A percentile compares a stretch with the other conserved stretches of the same genome.
phyloP scores from a whole-genome alignment of 148 eudicot species.

The Spergularia marina region DNA sequence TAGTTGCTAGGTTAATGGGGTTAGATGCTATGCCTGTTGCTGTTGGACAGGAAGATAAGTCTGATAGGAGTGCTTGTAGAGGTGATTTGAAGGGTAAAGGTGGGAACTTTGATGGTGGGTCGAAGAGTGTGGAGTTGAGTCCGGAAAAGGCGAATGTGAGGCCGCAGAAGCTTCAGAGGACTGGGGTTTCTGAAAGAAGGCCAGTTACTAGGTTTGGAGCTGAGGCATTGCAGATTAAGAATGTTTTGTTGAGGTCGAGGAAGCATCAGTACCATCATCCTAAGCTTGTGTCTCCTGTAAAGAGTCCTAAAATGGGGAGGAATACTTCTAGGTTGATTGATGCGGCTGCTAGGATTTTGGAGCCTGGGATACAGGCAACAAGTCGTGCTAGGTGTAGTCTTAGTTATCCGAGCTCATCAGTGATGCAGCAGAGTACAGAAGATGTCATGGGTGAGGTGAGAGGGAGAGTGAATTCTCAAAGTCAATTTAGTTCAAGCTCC shows the following conservation, averaged over 20 bases:
- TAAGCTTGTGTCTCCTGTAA: conserved; percentile 61
- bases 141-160: conserved; percentile 49
- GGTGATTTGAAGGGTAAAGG: conserved; percentile 24
- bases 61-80: conserved; percentile 28
- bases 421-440: conserved; percentile 21
- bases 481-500: conserved; percentile 19
- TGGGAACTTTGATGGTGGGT: conserved; percentile 28
- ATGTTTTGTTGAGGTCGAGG: conserved; percentile 66
- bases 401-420: conserved; percentile 40
- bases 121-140: conserved; percentile 25
- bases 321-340: conserved; percentile 60
- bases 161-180: conserved; percentile 91
- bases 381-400: conserved; percentile 61
- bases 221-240: conserved; percentile 65
- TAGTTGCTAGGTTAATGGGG: conserved; percentile 98
- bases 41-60: conserved; percentile 29
- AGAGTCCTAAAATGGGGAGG: conserved; percentile 60
- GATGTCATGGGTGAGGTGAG: conserved; percentile 35
- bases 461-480: conserved; percentile 17
- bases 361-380: conserved; percentile 72
- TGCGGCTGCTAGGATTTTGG: conserved; percentile 87
- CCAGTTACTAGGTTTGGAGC: conserved; percentile 67
- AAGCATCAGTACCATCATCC: conserved; percentile 46
- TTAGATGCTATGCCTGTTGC: conserved; percentile 85
- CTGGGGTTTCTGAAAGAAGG: conserved; percentile 53